These are phyloP conservation scores for Fragaria iinumae DNA, from an alignment of 306 rosid species.

Conservation along the genomic window DNA sequence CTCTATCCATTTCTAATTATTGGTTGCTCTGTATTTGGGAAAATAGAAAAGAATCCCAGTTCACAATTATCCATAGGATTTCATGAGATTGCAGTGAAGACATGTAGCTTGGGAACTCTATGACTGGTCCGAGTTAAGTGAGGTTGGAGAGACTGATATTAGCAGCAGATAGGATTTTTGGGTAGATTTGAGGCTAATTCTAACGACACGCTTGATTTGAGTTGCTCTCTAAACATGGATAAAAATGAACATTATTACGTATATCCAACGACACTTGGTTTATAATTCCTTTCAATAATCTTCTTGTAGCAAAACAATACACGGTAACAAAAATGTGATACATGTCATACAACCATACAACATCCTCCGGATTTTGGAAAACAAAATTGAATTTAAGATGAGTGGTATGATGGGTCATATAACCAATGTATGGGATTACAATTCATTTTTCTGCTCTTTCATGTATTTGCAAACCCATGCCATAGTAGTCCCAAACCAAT, in stretches of 20 bases:
- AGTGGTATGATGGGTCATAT: background rate
- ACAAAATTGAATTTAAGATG: background rate
- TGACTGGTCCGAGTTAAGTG: background rate
- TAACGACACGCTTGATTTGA: background rate
- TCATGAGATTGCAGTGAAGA: background rate
- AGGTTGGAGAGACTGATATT: background rate
- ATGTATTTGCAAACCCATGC: background rate
- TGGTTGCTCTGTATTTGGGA: conserved; percentile 17
- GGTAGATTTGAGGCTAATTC: background rate
- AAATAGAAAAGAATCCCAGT: conserved; percentile 12
- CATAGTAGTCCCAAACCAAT: background rate
- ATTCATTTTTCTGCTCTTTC: background rate
- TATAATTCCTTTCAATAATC: background rate
- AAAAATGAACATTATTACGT: background rate
- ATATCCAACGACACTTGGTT: background rate
- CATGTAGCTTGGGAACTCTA: background rate
- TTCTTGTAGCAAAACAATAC: background rate
- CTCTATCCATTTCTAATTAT: background rate
- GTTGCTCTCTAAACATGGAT: background rate
- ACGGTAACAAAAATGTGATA: background rate
- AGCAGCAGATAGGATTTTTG: background rate
- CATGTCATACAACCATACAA: background rate
- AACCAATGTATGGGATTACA: background rate
- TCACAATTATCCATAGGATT: conserved; percentile 1
- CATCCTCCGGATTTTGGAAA: background rate